Percentiles rank a stretch among this genome's conserved stretches.
phyloP scores from a whole-genome alignment of 495 filamentous ascomycete species.

The Tuber borchii region DNA sequence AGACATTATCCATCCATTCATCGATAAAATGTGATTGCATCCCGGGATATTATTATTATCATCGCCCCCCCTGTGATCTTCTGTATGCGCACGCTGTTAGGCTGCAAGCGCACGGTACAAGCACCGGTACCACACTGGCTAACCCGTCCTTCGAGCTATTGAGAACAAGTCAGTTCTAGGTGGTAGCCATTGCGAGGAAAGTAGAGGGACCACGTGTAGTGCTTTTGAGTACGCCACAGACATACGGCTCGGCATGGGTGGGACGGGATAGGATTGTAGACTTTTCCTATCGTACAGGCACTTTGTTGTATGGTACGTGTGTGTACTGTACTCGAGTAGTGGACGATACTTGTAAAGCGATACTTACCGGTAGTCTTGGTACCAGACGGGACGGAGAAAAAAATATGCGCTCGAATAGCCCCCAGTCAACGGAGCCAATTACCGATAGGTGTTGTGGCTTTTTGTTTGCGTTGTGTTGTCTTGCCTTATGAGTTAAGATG shows the following conservation, averaged over 20 bases:
- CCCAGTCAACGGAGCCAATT: background rate
- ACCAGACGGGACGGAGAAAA: background rate
- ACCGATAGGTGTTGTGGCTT: no score
- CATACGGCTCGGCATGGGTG: background rate
- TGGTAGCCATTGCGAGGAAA: background rate
- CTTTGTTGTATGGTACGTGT: no score
- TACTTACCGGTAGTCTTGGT: background rate
- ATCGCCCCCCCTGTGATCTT: background rate
- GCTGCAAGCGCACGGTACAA: no score
- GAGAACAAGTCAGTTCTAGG: background rate
- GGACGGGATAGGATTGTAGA: background rate
- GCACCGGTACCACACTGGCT: background rate
- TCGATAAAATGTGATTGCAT: background rate
- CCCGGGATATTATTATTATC: background rate
- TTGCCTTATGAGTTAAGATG: background rate
- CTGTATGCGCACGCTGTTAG: background rate
- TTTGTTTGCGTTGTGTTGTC: background rate
- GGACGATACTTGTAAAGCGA: no score
- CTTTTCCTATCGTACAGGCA: no score
- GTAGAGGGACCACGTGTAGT: background rate
- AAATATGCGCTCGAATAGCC: background rate
- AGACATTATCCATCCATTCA: background rate
- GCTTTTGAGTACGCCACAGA: background rate
- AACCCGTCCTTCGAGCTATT: background rate
- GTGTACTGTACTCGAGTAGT: no score